These are phyloP conservation scores for Trametes elegans DNA, from an alignment of 768 basidiomycete genomes.

Conservation along the genomic window DNA sequence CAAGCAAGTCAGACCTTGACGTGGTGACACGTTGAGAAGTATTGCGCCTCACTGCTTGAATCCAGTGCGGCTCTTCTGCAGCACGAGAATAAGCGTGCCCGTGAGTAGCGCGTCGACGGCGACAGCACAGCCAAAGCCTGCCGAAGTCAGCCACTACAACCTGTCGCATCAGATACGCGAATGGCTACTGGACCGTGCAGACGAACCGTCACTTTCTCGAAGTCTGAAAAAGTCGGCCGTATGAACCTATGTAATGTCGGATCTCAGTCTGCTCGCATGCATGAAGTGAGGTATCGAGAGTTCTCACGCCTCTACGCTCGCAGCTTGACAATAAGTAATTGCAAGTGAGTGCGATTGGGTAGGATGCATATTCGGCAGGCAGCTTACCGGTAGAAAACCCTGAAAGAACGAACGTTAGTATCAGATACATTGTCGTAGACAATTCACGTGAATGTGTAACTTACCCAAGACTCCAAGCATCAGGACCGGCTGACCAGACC, in stretches of 20 bases:
- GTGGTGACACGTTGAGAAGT: neutral
- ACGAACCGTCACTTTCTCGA: neutral
- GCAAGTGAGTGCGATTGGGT: neutral
- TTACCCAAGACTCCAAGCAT: neutral
- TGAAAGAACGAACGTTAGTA: neutral
- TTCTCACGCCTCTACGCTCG: neutral
- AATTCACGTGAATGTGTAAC: neutral
- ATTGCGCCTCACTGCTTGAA: neutral
- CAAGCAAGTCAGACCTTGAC: neutral
- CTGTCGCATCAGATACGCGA: neutral
- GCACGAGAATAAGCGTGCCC: neutral
- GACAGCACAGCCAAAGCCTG: neutral
- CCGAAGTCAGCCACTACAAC: neutral
- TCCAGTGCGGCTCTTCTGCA: neutral
- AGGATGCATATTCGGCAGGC: too few relatives aligned
- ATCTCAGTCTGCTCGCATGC: neutral
- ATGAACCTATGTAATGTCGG: neutral
- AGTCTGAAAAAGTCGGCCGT: neutral
- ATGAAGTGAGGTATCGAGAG: neutral
- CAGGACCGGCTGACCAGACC: neutral
- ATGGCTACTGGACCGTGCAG: neutral
- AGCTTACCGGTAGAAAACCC: neutral
- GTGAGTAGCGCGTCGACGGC: conserved; percentile 8
- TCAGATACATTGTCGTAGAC: too few relatives aligned
- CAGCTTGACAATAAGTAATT: neutral